phyloP scores from a whole-genome alignment of 306 rosid species.

The Cercis canadensis region DNA sequence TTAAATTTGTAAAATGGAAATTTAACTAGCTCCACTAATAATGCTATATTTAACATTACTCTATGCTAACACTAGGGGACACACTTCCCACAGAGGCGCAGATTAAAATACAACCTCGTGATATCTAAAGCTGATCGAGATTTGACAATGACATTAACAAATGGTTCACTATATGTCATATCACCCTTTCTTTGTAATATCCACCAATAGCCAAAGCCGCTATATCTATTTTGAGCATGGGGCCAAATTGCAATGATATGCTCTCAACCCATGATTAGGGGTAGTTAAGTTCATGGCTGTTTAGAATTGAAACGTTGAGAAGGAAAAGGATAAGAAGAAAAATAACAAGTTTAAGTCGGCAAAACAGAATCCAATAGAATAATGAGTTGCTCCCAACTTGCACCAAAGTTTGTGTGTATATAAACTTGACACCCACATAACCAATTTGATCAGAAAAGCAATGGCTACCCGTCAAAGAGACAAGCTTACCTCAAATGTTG shows the following conservation, averaged over 20 bases:
- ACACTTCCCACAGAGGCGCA: neutral
- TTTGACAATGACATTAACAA: slow-evolving; percentile 32
- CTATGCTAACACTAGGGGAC: slow-evolving; percentile 16
- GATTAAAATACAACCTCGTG: neutral
- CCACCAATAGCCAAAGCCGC: slow-evolving; percentile 31
- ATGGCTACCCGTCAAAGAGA: slow-evolving; percentile 51
- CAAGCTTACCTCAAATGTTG: slow-evolving; percentile 40
- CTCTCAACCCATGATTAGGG: slow-evolving; percentile 1
- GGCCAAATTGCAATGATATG: slow-evolving; percentile 23
- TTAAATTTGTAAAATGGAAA: too few species aligned
- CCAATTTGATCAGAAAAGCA: slow-evolving; percentile 40
- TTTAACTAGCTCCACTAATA: too few species aligned
- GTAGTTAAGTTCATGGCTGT: neutral
- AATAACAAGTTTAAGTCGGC: slow-evolving; percentile 37
- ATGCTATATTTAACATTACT: neutral
- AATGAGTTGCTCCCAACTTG: slow-evolving; percentile 25
- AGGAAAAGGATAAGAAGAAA: slow-evolving; percentile 3
- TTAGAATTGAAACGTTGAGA: slow-evolving; percentile 1
- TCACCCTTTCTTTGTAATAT: slow-evolving; percentile 34
- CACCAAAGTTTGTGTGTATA: slow-evolving; percentile 25
- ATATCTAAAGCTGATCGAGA: slow-evolving; percentile 16
- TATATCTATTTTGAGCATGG: neutral
- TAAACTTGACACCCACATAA: slow-evolving; percentile 31
- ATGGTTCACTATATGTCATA: neutral
- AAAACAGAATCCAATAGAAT: slow-evolving; percentile 29